Conservation (phyloP, 2,329 filamentous ascomycete genomes). For the Cladophialophora bantiana region DNA sequence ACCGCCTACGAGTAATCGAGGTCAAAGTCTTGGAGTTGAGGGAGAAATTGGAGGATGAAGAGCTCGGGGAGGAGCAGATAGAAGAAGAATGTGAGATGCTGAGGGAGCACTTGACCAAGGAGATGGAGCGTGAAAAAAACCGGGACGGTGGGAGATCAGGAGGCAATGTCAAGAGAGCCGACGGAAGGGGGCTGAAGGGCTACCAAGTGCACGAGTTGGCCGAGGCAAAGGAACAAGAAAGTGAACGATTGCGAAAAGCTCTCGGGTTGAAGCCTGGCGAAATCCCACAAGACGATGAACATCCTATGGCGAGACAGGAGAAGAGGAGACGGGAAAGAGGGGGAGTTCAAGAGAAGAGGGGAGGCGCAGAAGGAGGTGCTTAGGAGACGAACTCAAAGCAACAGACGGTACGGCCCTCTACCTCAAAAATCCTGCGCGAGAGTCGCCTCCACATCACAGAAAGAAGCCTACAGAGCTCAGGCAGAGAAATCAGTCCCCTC, state of each 20-base stretch:
- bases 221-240: conserved; percentile 95
- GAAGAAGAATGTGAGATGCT: conserved; percentile 75
- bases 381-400: background rate
- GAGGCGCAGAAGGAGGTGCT: conserved; percentile 45
- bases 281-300: conserved; percentile 46
- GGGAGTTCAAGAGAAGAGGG: conserved; percentile 43
- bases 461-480: background rate
- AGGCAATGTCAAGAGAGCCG: conserved; percentile 42
- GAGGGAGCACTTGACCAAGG: conserved; percentile 66
- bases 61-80: conserved; percentile 82
- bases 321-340: conserved; percentile 51
- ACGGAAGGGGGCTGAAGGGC: conserved; percentile 72
- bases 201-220: conserved; percentile 97
- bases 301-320: conserved; percentile 55
- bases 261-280: conserved; percentile 80
- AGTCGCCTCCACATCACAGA: background rate
- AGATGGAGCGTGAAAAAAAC: conserved; percentile 56
- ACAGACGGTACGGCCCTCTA: background rate
- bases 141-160: conserved; percentile 38
- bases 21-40: conserved; percentile 90
- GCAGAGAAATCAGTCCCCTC: background rate
- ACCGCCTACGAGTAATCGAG: conserved; percentile 87
- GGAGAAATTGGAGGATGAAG: conserved; percentile 88
- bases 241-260: conserved; percentile 82
- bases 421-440: background rate